Conservation (phyloP, 495 filamentous ascomycete genomes). For the Evernia prunastri region DNA sequence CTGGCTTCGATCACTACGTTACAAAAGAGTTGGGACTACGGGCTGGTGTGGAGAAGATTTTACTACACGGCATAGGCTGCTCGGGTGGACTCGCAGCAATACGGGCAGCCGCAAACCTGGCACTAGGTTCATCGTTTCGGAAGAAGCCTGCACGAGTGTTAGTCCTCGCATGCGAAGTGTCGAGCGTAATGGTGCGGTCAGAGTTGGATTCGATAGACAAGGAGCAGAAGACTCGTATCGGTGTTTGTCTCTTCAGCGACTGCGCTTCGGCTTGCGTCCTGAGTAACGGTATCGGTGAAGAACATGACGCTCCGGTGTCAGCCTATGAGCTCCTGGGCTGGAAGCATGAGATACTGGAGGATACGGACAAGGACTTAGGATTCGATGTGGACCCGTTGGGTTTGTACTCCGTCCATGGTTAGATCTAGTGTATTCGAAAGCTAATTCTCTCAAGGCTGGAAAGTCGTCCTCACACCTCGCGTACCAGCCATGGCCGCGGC, state of each 20-base stretch:
- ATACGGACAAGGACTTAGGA: slow-evolving; percentile 50
- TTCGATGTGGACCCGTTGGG: slow-evolving; percentile 55
- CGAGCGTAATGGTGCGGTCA: slow-evolving; percentile 50
- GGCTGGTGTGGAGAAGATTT: slow-evolving; percentile 47
- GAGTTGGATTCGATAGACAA: slow-evolving; percentile 52
- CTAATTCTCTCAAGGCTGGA: slow-evolving; percentile 39
- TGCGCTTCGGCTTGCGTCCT: slow-evolving; percentile 54
- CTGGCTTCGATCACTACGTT: slow-evolving; percentile 60
- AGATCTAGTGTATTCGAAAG: not conserved
- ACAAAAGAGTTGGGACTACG: slow-evolving; percentile 47
- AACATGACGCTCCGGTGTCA: slow-evolving; percentile 28
- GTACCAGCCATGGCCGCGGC: slow-evolving; percentile 48
- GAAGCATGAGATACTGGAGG: slow-evolving; percentile 49
- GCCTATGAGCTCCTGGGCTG: slow-evolving; percentile 54
- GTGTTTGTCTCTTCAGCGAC: slow-evolving; percentile 55
- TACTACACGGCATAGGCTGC: slow-evolving; percentile 59
- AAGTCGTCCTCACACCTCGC: slow-evolving; percentile 51
- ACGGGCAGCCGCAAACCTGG: slow-evolving; percentile 55
- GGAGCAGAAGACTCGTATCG: slow-evolving; percentile 50
- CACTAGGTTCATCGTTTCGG: slow-evolving; percentile 48
- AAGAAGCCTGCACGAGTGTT: slow-evolving; percentile 49
- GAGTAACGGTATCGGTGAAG: slow-evolving; percentile 42
- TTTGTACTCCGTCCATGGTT: slow-evolving; percentile 11
- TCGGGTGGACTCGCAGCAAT: slow-evolving; percentile 58
- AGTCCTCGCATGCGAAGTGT: slow-evolving; percentile 55